Evolutionary conservation across 805 yeast genomes (phyloP).

Genomic region (Monosporozyma siamensis): DNA sequence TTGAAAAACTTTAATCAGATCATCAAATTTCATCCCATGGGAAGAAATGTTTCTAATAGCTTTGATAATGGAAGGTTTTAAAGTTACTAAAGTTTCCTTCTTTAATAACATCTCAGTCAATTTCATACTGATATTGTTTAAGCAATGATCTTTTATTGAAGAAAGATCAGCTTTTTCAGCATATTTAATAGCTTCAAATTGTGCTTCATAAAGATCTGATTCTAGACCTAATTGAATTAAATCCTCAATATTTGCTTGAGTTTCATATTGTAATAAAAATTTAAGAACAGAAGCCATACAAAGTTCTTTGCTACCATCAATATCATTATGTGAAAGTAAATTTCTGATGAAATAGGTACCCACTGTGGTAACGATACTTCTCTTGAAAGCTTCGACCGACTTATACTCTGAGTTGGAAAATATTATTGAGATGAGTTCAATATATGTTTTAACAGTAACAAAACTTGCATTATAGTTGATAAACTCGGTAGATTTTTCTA

Average conservation of each 20-base stretch:
- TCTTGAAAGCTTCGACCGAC: background rate
- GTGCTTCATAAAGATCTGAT: constrained; percentile 39
- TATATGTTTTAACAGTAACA: constrained; percentile 30
- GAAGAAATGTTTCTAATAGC: constrained; percentile 23
- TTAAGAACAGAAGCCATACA: constrained; percentile 30
- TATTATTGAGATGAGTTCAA: constrained; percentile 12
- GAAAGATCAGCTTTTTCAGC: constrained; percentile 6
- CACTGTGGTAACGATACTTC: constrained; percentile 16
- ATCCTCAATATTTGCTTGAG: constrained; percentile 17
- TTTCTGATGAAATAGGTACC: constrained; percentile 32
- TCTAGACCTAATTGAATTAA: constrained; percentile 30
- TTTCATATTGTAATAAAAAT: constrained; percentile 24
- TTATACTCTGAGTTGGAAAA: background rate
- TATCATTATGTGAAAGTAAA: constrained; percentile 12
- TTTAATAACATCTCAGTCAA: constrained; percentile 22
- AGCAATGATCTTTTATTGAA: background rate
- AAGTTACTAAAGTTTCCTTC: constrained; percentile 33
- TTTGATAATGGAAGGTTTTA: constrained; percentile 36
- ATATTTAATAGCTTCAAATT: constrained; percentile 33
- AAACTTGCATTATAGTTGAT: constrained; percentile 24
- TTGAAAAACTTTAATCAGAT: constrained; percentile 20
- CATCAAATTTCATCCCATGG: constrained; percentile 14
- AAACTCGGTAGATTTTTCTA: constrained; percentile 6
- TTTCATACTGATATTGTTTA: constrained; percentile 4
- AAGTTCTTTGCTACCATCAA: constrained; percentile 45